Base-by-base conservation (phyloP, 1,139 yeast species). In the Yamadazyma diddensiae region DNA sequence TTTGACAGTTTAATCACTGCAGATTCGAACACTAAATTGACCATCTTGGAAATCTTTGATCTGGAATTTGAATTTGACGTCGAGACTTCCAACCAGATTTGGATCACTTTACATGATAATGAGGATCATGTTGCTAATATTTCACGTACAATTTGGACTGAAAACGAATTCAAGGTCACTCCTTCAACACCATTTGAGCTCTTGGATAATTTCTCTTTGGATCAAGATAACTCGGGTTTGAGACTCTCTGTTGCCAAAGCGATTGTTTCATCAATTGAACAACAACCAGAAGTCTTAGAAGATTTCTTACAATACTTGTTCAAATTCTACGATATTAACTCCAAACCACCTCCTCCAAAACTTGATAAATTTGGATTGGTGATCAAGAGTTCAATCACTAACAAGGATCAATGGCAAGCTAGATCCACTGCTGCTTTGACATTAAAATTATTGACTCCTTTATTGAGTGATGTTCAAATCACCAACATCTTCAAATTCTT, bases 61-160 rank as follows among this genome's bases (percentile, higher is more conserved):
- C 76, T 86, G 33, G 97, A 92, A 50, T 82, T 88, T 46, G 96
- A 88, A 41, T 60, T 92, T 34, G 61, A 70, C n/a, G 47, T 76
- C 51, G 59, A 63, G 6, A 76, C 73, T 49, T 69, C 82, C 17
- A 76, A 70, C 36, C 94, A 90, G 53, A 59, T 92, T 20, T 90
- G 85, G 79, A 80, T 94, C 37, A 73, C 85, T 13, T 72, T 76
- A 37, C 88, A 82, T 52, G 96, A 88, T 52, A 79, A 77, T 29
- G 88, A 82, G 35, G 70, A 67, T 11, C 62, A 69, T 15, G 78
- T 79, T 38, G 71, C 79, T 11, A 82, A 77, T 26, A 50, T 82
- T 20, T 96, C 97, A 0, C 60, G 62, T 17, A 82, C 92, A 2
- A 83, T 94, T 37, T 94, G 97, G 97, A 72, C 74, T 20, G 96